phyloP scores from a whole-genome alignment of 345 rosid species.

The Ceriops zippeliana region DNA sequence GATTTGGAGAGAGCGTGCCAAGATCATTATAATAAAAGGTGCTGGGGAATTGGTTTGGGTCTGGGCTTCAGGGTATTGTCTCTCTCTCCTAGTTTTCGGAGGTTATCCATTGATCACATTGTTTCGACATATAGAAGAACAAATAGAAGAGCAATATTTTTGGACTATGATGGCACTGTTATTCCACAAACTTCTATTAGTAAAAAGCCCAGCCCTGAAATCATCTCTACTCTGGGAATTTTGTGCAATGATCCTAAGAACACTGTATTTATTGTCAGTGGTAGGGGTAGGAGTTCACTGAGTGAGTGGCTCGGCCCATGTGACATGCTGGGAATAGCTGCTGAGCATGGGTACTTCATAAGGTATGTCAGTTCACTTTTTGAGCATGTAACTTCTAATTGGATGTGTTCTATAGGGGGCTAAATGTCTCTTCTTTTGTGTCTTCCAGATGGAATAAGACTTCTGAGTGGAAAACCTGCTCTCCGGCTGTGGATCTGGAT shows the following conservation, averaged over 20 bases:
- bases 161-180: slow-evolving; percentile 77
- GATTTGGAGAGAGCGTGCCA: slow-evolving; percentile 70
- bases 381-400: not conserved
- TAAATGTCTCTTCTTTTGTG: slow-evolving; percentile 10
- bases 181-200: slow-evolving; percentile 56
- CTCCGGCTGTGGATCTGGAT: slow-evolving; percentile 57
- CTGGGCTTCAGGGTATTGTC: slow-evolving; percentile 66
- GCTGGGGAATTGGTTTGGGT: slow-evolving; percentile 81
- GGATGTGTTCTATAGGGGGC: not conserved
- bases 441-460: slow-evolving; percentile 51
- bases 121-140: slow-evolving; percentile 54
- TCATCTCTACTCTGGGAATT: slow-evolving; percentile 48
- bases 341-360: slow-evolving; percentile 72
- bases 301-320: slow-evolving; percentile 69
- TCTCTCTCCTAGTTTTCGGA: slow-evolving; percentile 68
- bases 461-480: slow-evolving; percentile 60
- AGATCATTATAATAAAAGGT: slow-evolving; percentile 67
- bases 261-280: slow-evolving; percentile 70
- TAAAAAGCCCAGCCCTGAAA: slow-evolving; percentile 56
- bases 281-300: slow-evolving; percentile 58
- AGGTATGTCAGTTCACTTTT: slow-evolving; percentile 34
- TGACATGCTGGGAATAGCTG: slow-evolving; percentile 76
- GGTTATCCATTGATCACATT: slow-evolving; percentile 54
- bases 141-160: slow-evolving; percentile 65
- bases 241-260: slow-evolving; percentile 64